Base-by-base conservation (phyloP, 768 basidiomycete species). In the Flagelloscypha sp. region DNA sequence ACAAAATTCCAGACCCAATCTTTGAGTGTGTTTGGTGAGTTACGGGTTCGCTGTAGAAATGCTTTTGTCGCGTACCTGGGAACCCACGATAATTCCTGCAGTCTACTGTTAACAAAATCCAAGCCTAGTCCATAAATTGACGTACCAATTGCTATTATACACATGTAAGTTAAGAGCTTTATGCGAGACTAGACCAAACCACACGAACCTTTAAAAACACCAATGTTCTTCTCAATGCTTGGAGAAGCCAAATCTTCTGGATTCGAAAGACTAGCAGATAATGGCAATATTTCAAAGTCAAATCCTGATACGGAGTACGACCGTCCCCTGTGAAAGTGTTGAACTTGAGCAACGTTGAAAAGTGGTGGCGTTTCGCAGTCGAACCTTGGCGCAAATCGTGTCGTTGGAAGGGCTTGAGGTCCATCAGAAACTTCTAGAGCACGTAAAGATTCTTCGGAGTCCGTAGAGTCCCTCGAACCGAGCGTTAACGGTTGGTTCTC, bases 1-100 rank as follows among this genome's bases (percentile, higher is more conserved):
- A 89, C 87, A 94, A 95, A 40, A 95, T 95, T 22, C 90, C 90
- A 12, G 89, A 93, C 11, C 90, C 90, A 57, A 89, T 85, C 79
- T 84, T 42, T 29, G 7, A 15, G 30, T 27, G 25, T 24, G 13
- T 36, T 2, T 30, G 15, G 28, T 36, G 8, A 4, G 32, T 45
- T n/a, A n/a, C n/a, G n/a, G n/a, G n/a, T n/a, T n/a, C n/a, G n/a
- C n/a, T n/a, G n/a, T n/a, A n/a, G n/a, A n/a, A n/a, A n/a, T n/a
- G n/a, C n/a, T n/a, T n/a, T n/a, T n/a, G n/a, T n/a, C n/a, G n/a
- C 35, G 28, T n/a, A 47, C 24, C n/a, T 3, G 16, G 24, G 18
- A 22, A 27, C 17, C 15, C 46, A 22, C 19, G 4, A 21, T 18
- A 35, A 15, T 37, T 36, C 84, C 68, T 93, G 89, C 46, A 76